Percentiles rank a stretch among this genome's conserved stretches.
phyloP scores from a whole-genome alignment of 441 rosid genomes.

The Macaranga tanarius region DNA sequence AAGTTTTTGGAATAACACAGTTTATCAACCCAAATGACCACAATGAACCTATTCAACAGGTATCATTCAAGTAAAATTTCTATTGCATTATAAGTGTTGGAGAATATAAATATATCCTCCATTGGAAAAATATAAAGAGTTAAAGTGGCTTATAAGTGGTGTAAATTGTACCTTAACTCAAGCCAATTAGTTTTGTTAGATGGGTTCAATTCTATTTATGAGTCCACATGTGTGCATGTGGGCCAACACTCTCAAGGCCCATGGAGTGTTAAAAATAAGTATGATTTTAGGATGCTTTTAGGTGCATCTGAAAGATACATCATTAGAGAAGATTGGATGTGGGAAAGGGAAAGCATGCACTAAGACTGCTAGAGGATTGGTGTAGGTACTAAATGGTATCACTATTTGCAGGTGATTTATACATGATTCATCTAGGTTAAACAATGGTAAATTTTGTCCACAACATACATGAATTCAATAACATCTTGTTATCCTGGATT shows the following conservation, averaged over 20 bases:
- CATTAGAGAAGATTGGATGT: not conserved
- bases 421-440: not conserved
- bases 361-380: not conserved
- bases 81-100: not conserved
- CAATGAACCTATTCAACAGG: constrained; percentile 80
- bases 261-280: too few species aligned
- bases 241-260: too few species aligned
- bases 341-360: not conserved
- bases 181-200: too few species aligned
- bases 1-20: constrained; percentile 76
- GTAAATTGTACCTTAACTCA: too few species aligned
- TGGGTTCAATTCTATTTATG: too few species aligned
- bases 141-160: too few species aligned
- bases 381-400: not conserved
- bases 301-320: not conserved
- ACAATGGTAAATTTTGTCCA: too few species aligned
- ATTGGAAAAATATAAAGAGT: too few species aligned
- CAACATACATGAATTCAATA: too few species aligned
- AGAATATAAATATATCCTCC: too few species aligned
- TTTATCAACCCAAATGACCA: constrained; percentile 65
- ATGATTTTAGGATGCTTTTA: not conserved
- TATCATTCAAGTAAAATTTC: constrained; percentile 28
- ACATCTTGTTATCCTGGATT: not conserved
- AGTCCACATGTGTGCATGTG: too few species aligned
- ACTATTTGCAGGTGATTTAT: not conserved